Base-by-base conservation (phyloP, 2,329 filamentous ascomycete genomes). In the Metarhizium humberi region DNA sequence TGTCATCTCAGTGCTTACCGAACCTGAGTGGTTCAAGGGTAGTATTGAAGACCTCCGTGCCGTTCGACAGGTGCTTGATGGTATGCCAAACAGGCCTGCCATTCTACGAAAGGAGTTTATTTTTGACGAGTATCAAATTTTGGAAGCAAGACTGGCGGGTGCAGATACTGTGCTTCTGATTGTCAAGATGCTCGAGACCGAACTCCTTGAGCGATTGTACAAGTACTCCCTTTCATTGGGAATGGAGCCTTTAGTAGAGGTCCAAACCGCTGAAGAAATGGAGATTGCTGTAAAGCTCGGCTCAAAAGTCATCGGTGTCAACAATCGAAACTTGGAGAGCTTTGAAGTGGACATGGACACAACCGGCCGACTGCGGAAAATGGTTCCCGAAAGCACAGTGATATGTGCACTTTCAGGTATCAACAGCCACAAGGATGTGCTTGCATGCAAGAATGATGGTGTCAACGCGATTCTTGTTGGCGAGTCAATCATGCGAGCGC, bases 21-120 rank as follows among this genome's bases (percentile, higher is more conserved):
- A 99, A 72, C 94, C 95, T 0, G 88, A 97, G 67, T 99, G 94
- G 94, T 99, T 99, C 78, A 97, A 96, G 74, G 94, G 94, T 50
- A 95, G 88, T 71, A 92, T 99, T 58, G 92, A 99, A 56, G 94
- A 99, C 68, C 75, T 99, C 54, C 84, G 88, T 57, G 84, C 87
- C 38, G 94, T 97, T 34, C 84, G 94, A 48, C 88, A 92, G 70
- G 91, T 89, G 51, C 75, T 99, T n/a, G 84, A 91, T 63, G 87
- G 88, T 13, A 91, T 99, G 86, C 86, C 90, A 1, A 95, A 96
- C 68, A 82, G 94, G 53, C 95, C 94, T 3, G 95, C 92, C 2
- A 82, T 99, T 13, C 75, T 99, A 34, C 85, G 95, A 29, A 99
- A 99, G 68, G 94, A 99, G 64, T 99, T 99, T 65, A 85, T 99